These are phyloP conservation scores for Rhododendron griersonianum DNA, from an alignment of 148 eudicot genomes.

Conservation along the genomic window DNA sequence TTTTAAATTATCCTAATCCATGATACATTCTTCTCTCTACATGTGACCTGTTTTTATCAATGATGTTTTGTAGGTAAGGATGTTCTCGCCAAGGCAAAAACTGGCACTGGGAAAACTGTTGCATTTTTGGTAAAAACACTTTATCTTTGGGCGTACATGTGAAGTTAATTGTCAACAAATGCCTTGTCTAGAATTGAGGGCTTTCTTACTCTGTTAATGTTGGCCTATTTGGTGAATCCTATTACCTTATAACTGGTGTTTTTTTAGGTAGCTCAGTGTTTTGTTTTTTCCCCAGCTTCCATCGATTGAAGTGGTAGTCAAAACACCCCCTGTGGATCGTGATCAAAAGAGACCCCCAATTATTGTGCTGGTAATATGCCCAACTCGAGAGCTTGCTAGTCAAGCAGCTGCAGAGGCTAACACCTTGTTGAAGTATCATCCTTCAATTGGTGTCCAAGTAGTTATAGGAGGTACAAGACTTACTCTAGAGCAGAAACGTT, in stretches of 20 bases:
- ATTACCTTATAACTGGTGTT: neutral
- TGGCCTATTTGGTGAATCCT: constrained; percentile 2
- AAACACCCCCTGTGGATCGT: constrained; percentile 52
- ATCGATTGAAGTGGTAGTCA: constrained; percentile 71
- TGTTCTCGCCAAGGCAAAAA: constrained; percentile 95
- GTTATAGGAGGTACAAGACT: constrained; percentile 96
- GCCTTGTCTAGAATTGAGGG: neutral
- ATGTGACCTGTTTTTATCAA: neutral
- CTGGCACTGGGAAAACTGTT: constrained; percentile 99
- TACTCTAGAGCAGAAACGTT: constrained; percentile 77
- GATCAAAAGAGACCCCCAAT: constrained; percentile 82
- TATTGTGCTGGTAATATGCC: constrained; percentile 87
- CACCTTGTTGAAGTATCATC: constrained; percentile 75
- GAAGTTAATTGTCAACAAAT: neutral
- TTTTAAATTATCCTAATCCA: neutral
- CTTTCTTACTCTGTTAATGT: neutral
- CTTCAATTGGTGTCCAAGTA: constrained; percentile 89
- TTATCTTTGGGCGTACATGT: neutral
- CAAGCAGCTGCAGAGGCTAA: constrained; percentile 96
- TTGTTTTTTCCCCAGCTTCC: constrained; percentile 65
- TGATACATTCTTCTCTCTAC: neutral
- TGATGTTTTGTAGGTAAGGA: constrained; percentile 69
- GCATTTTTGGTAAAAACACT: constrained; percentile 78
- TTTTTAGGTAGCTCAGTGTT: neutral
- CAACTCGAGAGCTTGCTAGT: constrained; percentile 94